Evolutionary conservation across 2,329 filamentous ascomycete genomes (phyloP), one percentile per base, ranked within the genome.

Genomic region (Coniochaeta prunicola): DNA sequence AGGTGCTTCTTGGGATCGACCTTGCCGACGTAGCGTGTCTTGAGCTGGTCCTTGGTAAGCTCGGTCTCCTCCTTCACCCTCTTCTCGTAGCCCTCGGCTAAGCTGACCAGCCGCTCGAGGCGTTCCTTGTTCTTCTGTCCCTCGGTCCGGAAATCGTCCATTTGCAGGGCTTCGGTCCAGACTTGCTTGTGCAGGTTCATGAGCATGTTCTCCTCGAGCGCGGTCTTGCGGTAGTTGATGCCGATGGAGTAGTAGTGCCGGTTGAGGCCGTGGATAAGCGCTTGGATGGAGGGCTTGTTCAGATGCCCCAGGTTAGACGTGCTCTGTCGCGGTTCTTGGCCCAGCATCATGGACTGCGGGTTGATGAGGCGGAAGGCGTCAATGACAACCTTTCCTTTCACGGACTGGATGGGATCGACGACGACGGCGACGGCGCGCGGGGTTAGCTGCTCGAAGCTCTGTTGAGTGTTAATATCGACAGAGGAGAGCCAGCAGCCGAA

Each of bases 161-260:
- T 97, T 72, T 96, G 86, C 64, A 99, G 76, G 5, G 93, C 94
- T 74, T 99, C 94, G 0, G 96, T 99, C 94, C 94, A 99, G 50
- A 97, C 92, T 67, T 97, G 94, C 82, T 99, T 99, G 83, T 99
- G 94, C 65, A 99, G 80, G 73, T 99, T 99, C 96, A 99, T 99
- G 69, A 99, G 77, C 94, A 99, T 99, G 76, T 96, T 97, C 81
- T 99, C 96, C 74, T 99, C 94, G 56, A 99, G 80, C 1, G 91
- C 93, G 0, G 93, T 96, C 81, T 99, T 99, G 71, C 93, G 84
- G 77, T 99, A 99, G 77, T 97, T 92, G 78, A 99, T 97, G 61
- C 86, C 93, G 71, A 99, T 99, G 68, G 91, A 96, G 82, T 99
- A 99, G 82, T 99, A 99, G 80, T 99, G 94, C 69, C 94, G 84